Evolutionary conservation across 2,329 filamentous ascomycete genomes (phyloP), one percentile per base, ranked within the genome.

Genomic region (Ploettnerulaceae sp.): DNA sequence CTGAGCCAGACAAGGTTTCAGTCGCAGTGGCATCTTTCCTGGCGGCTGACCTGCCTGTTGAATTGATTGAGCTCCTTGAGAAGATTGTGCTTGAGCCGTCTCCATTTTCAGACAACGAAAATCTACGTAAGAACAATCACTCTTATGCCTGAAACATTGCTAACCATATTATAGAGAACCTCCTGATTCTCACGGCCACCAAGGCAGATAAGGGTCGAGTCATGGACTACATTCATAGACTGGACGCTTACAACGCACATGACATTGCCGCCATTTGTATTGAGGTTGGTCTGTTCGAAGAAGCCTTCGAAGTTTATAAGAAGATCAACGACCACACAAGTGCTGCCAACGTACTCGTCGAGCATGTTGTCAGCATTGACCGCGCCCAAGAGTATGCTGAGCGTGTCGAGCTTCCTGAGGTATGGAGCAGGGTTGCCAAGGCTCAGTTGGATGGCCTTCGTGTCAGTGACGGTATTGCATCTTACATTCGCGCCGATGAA

Each of bases 81-180:
- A 98, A 97, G 81, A 98, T 98, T 57, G 91, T 98, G 24, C 74
- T 98, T n/a, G 93, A 98, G 74, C 94, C 93, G n/a, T 95, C 91
- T 4, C 88, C 88, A 4, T 98, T 98, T 75, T n/a, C n/a, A n/a
- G n/a, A n/a, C n/a, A n/a, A n/a, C n/a, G n/a, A n/a, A n/a, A n/a
- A n/a, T n/a, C n/a, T n/a, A n/a, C n/a, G n/a, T n/a, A n/a, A n/a
- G n/a, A n/a, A n/a, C n/a, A n/a, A n/a, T n/a, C n/a, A n/a, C n/a
- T n/a, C n/a, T n/a, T n/a, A n/a, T n/a, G n/a, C n/a, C n/a, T n/a
- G n/a, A n/a, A n/a, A n/a, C n/a, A 45, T 29, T 31, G 94, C 98
- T 70, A 98, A 98, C 69, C 81, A 89, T 62, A 96, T 88, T 66
- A 75, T 98, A 48, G 94, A 98, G 70, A 98, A 98, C 68, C 71